These are phyloP conservation scores for Candida ovalis DNA, from an alignment of 805 yeast genomes.

Conservation along the genomic window DNA sequence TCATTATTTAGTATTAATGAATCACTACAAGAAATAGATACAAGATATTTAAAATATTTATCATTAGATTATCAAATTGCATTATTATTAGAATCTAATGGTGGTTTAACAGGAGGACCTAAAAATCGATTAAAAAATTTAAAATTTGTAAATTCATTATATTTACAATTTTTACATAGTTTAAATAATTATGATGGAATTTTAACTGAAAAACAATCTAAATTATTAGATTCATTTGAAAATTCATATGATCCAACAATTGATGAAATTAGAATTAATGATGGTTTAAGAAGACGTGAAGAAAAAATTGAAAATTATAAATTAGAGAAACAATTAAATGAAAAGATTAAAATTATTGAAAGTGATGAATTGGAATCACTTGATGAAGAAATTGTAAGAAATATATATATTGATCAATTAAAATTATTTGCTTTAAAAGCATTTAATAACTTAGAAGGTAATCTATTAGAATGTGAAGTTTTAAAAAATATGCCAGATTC, in stretches of 20 bases:
- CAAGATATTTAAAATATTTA: slow-evolving; percentile 58
- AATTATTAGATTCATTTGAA: slow-evolving; percentile 38
- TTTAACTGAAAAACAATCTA: slow-evolving; percentile 33
- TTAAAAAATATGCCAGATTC: slow-evolving; percentile 41
- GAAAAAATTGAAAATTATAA: slow-evolving; percentile 70
- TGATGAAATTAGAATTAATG: slow-evolving; percentile 32
- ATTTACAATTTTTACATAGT: slow-evolving; percentile 42
- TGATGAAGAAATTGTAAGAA: slow-evolving; percentile 65
- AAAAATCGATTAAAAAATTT: slow-evolving; percentile 31
- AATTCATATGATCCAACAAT: slow-evolving; percentile 39
- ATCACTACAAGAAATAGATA: slow-evolving; percentile 60
- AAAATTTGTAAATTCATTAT: slow-evolving; percentile 40
- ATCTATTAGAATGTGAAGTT: slow-evolving; percentile 64
- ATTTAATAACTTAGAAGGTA: slow-evolving; percentile 52
- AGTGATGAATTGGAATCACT: slow-evolving; percentile 33
- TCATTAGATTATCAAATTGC: slow-evolving; percentile 60
- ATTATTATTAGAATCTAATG: slow-evolving; percentile 28
- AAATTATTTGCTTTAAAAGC: slow-evolving; percentile 48
- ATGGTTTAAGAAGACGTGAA: slow-evolving; percentile 51
- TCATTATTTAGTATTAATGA: slow-evolving; percentile 73
- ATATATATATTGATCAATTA: slow-evolving; percentile 53
- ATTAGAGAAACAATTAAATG: slow-evolving; percentile 50
- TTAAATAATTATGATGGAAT: slow-evolving; percentile 45
- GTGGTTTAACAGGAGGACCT: slow-evolving; percentile 16
- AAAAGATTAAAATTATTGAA: slow-evolving; percentile 39